phyloP scores from a whole-genome alignment of 83 land plant species.

The Diphasiastrum complanatum region DNA sequence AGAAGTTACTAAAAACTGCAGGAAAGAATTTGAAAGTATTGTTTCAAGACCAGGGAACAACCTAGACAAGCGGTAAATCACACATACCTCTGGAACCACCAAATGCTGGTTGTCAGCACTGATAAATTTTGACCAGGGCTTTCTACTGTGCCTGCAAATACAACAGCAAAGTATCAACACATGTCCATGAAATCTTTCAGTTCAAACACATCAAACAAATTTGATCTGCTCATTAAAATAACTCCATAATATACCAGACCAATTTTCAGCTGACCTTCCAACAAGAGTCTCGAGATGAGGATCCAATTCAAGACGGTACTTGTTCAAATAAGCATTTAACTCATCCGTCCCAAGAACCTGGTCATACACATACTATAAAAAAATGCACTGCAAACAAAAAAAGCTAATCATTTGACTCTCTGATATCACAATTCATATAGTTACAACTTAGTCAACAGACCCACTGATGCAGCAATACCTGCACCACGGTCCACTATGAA shows the following conservation, averaged over 20 bases:
- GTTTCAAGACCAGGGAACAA: not conserved
- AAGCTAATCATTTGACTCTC: too few relatives aligned
- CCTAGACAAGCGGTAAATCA: not conserved
- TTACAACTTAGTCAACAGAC: too few relatives aligned
- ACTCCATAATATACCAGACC: not conserved
- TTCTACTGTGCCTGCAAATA: slow-evolving; percentile 51
- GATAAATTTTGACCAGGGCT: slow-evolving; percentile 75
- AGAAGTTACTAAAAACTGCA: not conserved
- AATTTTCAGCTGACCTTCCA: slow-evolving; percentile 77
- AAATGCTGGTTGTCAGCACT: slow-evolving; percentile 76
- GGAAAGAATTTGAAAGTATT: not conserved
- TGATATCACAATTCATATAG: too few relatives aligned
- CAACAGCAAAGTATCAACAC: not conserved
- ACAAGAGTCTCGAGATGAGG: slow-evolving; percentile 78
- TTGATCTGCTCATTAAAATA: not conserved
- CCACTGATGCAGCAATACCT: too few relatives aligned
- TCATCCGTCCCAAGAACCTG: slow-evolving; percentile 96
- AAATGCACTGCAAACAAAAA: too few relatives aligned
- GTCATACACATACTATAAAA: too few relatives aligned
- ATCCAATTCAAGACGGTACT: slow-evolving; percentile 77
- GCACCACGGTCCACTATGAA: too few relatives aligned
- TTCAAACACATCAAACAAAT: not conserved
- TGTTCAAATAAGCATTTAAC: slow-evolving; percentile 70
- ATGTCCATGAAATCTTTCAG: not conserved
- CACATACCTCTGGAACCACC: slow-evolving; percentile 61